Percentiles rank a stretch among this genome's conserved stretches.
Evolutionary conservation across 202 grass and related monocot genomes (phyloP).

Genomic region (Hordeum pubiflorum): DNA sequence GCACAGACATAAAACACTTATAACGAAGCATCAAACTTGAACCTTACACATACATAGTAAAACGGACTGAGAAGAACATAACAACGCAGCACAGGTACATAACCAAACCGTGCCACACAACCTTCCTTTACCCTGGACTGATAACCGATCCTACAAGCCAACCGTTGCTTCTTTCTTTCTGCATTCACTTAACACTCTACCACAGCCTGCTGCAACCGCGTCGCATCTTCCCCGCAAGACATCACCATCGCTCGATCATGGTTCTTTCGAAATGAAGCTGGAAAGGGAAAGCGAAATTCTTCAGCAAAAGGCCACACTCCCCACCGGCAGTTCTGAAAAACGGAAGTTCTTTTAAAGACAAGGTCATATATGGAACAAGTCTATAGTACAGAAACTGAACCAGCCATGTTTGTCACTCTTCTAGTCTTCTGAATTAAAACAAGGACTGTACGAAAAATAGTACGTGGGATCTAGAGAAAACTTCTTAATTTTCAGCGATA

Average conservation of each 20-base stretch:
- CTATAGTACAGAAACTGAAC: neutral
- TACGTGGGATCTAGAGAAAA: neutral
- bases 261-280: neutral
- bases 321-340: neutral
- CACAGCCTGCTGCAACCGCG: neutral
- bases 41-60: neutral
- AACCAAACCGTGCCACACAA: neutral
- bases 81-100: neutral
- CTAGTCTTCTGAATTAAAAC: neutral
- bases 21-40: neutral
- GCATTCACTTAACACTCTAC: neutral
- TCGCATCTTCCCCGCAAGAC: neutral
- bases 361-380: neutral
- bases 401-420: neutral
- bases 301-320: neutral
- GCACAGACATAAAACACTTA: neutral
- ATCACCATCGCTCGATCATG: neutral
- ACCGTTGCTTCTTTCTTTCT: neutral
- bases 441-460: neutral
- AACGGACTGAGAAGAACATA: neutral
- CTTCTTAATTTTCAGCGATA: neutral
- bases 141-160: neutral
- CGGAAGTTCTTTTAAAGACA: neutral
- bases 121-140: neutral
- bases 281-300: neutral